A percentile compares a stretch with the other conserved stretches of the same genome.
These are phyloP conservation scores for Amphichorda felina DNA, from an alignment of 2,329 filamentous ascomycete genomes.

Conservation along the genomic window DNA sequence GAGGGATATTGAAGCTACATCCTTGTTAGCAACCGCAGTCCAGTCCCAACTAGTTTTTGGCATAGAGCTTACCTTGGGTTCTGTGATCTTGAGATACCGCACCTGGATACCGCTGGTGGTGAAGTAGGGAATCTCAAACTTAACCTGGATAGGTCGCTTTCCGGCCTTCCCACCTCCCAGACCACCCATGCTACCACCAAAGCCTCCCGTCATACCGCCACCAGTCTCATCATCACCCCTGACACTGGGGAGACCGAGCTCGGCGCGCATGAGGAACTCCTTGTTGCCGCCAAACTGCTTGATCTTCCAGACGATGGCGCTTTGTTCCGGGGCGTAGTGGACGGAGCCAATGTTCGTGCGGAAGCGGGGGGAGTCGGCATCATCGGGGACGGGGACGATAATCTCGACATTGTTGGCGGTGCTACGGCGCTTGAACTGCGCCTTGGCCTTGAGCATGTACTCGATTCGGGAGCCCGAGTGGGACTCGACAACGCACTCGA, in stretches of 20 bases:
- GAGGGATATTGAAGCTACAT: conserved; percentile 90
- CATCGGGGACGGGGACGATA: conserved; percentile 90
- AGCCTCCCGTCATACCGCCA: conserved; percentile 94
- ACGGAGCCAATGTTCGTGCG: conserved; percentile 94
- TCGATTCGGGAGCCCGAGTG: conserved; percentile 93
- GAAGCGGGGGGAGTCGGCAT: conserved; percentile 92
- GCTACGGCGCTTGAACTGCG: conserved; percentile 94
- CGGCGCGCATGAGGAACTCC: conserved; percentile 96
- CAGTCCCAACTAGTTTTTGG: too few relatives aligned
- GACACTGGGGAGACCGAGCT: conserved; percentile 86
- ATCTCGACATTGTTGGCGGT: conserved; percentile 99
- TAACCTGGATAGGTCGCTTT: conserved; percentile 95
- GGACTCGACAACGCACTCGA: conserved; percentile 93
- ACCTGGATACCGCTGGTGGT: conserved; percentile 99
- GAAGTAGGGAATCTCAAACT: conserved; percentile 99
- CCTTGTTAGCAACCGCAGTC: not conserved
- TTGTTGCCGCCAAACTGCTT: conserved; percentile 99
- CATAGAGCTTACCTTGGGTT: conserved; percentile 76
- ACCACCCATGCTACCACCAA: conserved; percentile 93
- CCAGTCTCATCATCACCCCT: conserved; percentile 92
- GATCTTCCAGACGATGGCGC: conserved; percentile 98
- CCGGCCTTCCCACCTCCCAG: conserved; percentile 71
- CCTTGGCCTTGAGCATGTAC: conserved; percentile 97
- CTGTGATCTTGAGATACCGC: conserved; percentile 96
- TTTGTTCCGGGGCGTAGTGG: conserved; percentile 95